Percentiles rank a stretch among this genome's conserved stretches.
Conservation (phyloP, 176 grass and related monocot genomes). For the Paspalum vaginatum region DNA sequence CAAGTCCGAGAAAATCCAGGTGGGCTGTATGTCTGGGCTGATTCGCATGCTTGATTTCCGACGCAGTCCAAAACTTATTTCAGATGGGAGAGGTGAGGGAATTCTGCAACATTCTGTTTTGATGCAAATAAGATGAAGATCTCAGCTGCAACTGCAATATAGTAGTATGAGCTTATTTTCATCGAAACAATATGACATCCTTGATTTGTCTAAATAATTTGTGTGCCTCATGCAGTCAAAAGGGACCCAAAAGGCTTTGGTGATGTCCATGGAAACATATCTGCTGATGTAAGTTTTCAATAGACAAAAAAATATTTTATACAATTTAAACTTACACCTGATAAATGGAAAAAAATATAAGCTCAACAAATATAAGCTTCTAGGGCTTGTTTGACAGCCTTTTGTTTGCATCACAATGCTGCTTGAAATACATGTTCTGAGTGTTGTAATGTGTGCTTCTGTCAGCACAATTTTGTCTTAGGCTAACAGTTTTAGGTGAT, state of each 20-base stretch:
- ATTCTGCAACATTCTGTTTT: slow-evolving; percentile 27
- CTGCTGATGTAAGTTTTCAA: slow-evolving; percentile 48
- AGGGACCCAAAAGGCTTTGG: slow-evolving; percentile 46
- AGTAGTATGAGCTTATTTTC: slow-evolving; percentile 8
- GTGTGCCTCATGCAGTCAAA: slow-evolving; percentile 51
- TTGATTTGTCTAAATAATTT: slow-evolving; percentile 31
- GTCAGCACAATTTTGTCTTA: neutral
- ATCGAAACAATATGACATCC: slow-evolving; percentile 16
- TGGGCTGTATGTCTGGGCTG: slow-evolving; percentile 72
- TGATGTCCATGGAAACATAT: slow-evolving; percentile 30
- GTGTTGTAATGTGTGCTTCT: neutral
- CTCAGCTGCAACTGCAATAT: slow-evolving; percentile 20
- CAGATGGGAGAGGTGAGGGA: slow-evolving; percentile 67
- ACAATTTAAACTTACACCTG: neutral
- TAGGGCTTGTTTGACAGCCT: slow-evolving; percentile 7
- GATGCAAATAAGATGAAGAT: neutral
- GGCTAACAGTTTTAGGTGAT: slow-evolving; percentile 23
- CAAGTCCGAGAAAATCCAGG: slow-evolving; percentile 46
- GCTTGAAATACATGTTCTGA: slow-evolving; percentile 10
- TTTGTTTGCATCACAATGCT: slow-evolving; percentile 14
- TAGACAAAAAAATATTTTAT: neutral
- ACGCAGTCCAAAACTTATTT: slow-evolving; percentile 68
- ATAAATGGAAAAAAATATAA: neutral
- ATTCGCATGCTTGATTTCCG: slow-evolving; percentile 87
- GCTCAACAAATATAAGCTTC: slow-evolving; percentile 15